Evolutionary conservation across 2,329 filamentous ascomycete species (phyloP), one percentile per base, ranked within the genome.

Genomic region (Monilinia fructigena): DNA sequence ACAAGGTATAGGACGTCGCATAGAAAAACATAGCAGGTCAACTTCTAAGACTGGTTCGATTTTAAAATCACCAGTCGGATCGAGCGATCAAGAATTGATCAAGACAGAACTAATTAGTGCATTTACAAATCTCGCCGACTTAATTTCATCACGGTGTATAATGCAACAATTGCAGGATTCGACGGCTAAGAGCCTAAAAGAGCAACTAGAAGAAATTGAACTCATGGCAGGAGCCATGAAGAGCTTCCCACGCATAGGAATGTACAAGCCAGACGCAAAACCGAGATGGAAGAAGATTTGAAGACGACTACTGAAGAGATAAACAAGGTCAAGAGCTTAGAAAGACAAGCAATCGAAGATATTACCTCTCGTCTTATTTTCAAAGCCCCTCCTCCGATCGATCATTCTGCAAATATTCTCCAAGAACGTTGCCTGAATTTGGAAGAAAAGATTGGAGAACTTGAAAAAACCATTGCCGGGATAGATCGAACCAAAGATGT

Each of bases 1-100:
- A 61, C 45, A 38, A 50, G 7, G 11, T 20, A 26, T 61, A 61
- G 58, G 45, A 50, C 56, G n/a, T 60, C 14, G 20, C 11, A 48
- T 7, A 14, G 56, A 50, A 35, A 45, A 18, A 50, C 23, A 5
- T 38, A n/a, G 12, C 48, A 16, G 26, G 12, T 28, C 56, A 35
- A 23, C 23, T 60, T 31, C 20, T n/a, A 35, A 18, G 6, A 20
- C 20, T 20, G 26, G 35, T 48, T 48, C 26, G 16, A 59, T 31
- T 12, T 10, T 2, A 23, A 23, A 47, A 18, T 42, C 40, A 16
- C 40, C 40, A 42, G 12, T 42, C 40, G 16, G 12, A 42, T 42
- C 40, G 12, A 42, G n/a, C 38, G 10, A 28, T 20, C 38, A 20
- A 58, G 23, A 45, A 42, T 16, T 16, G 40, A 14, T 5, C 40